A percentile compares a stretch with the other conserved stretches of the same genome.
These are phyloP conservation scores for Fraxinus paxiana DNA, from an alignment of 305 asterid species.

Conservation along the genomic window DNA sequence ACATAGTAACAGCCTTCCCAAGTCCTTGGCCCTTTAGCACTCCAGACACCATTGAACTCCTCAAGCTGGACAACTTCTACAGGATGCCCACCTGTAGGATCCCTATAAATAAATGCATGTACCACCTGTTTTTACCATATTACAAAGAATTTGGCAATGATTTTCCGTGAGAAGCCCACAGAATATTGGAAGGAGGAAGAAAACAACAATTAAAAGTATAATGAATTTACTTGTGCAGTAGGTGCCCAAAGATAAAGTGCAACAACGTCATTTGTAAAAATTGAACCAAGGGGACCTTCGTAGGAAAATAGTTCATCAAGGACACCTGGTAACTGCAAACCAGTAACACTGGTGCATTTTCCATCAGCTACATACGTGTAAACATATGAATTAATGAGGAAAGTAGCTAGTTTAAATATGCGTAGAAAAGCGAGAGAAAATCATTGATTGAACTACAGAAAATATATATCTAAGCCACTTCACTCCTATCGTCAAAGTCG, in stretches of 20 bases:
- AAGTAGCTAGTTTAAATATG: constrained; percentile 4
- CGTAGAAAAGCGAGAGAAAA: background rate
- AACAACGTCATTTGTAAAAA: constrained; percentile 52
- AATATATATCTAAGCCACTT: background rate
- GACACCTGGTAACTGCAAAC: constrained; percentile 93
- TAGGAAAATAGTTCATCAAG: constrained; percentile 79
- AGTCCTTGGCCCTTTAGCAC: constrained; percentile 57
- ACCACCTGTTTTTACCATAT: constrained; percentile 54
- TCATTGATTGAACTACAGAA: background rate
- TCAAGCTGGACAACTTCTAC: constrained; percentile 57
- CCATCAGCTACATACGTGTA: constrained; percentile 51
- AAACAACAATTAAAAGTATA: constrained; percentile 6
- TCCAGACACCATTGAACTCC: constrained; percentile 87
- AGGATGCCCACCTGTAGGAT: constrained; percentile 48
- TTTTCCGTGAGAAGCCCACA: constrained; percentile 13
- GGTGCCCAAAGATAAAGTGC: constrained; percentile 92
- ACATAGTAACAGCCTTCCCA: constrained; percentile 93
- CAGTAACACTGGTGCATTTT: constrained; percentile 55
- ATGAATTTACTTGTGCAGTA: constrained; percentile 72
- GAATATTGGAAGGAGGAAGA: constrained; percentile 9
- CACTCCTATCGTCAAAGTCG: background rate
- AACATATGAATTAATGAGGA: constrained; percentile 13
- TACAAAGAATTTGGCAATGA: constrained; percentile 17
- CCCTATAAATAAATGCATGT: constrained; percentile 51
- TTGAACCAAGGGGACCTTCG: constrained; percentile 76